Evolutionary conservation across 208 protist genomes (phyloP).

Genomic region (Acanthamoeba comandoni): DNA sequence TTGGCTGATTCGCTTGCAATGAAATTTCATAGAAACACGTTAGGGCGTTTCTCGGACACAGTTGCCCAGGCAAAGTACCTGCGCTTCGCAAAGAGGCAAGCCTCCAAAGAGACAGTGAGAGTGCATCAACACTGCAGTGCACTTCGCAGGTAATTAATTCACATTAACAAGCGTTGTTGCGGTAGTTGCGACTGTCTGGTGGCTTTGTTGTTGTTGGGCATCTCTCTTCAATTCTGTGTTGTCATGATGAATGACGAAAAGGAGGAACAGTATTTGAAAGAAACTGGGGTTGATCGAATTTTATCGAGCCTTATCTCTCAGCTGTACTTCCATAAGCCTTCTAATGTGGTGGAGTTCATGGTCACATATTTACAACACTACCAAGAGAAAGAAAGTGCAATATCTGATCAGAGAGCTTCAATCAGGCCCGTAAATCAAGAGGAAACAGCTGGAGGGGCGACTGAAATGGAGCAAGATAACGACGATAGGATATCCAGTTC

Average conservation of each 20-base stretch:
- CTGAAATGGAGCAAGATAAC: conserved; percentile 62
- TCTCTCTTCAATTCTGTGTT: no score
- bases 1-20: no score
- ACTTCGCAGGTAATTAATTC: no score
- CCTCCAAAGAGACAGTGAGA: conserved; percentile 4
- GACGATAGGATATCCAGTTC: conserved; percentile 55
- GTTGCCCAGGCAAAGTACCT: no score
- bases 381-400: background rate
- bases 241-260: background rate
- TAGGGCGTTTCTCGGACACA: no score
- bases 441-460: background rate
- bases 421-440: background rate
- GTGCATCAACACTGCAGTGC: no score
- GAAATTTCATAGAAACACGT: no score
- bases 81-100: background rate
- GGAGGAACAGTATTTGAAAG: conserved; percentile 67
- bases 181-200: no score
- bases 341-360: conserved; percentile 48
- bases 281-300: conserved; percentile 38
- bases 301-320: conserved; percentile 55
- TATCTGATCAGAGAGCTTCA: no score
- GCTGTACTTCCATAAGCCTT: conserved; percentile 64
- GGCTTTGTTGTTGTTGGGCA: no score
- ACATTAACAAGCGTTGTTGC: no score
- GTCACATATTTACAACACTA: conserved; percentile 63